phyloP scores from a whole-genome alignment of 1,284 basidiomycete genomes.

The Pseudomicrostroma phylloplanum region DNA sequence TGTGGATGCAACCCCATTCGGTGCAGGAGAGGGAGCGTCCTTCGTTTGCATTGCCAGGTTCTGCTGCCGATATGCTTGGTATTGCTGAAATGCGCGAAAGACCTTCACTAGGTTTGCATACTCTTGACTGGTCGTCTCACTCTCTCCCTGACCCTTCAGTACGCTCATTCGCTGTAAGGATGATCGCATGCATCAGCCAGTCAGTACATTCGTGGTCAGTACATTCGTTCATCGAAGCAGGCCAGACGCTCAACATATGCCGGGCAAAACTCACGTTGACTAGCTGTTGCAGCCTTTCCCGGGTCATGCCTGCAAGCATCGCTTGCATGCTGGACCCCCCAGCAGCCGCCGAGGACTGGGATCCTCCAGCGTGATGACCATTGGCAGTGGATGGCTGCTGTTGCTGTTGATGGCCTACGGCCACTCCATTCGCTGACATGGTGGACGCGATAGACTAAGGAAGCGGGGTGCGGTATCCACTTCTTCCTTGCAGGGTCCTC shows the following conservation, averaged over 20 bases:
- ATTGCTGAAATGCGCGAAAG: slow-evolving; percentile 46
- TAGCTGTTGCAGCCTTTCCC: slow-evolving; percentile 41
- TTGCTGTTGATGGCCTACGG: not conserved
- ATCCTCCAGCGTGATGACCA: not conserved
- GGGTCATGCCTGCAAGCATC: slow-evolving; percentile 45
- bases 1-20: not conserved
- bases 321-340: slow-evolving; percentile 32
- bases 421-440: not conserved
- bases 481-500: too few species aligned
- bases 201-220: not conserved
- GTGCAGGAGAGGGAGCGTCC: not conserved
- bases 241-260: not conserved
- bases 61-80: slow-evolving; percentile 42
- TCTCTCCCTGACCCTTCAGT: slow-evolving; percentile 50
- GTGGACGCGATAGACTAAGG: not conserved
- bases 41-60: slow-evolving; percentile 32
- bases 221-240: not conserved
- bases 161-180: slow-evolving; percentile 47
- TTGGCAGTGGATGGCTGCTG: not conserved
- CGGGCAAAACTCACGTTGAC: slow-evolving; percentile 21
- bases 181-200: not conserved
- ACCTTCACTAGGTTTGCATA: slow-evolving; percentile 47
- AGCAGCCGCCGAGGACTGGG: slow-evolving; percentile 1
- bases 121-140: slow-evolving; percentile 49
- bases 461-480: too few species aligned